Evolutionary conservation across 1,284 basidiomycete species (phyloP).

Genomic region (Ceratobasidium sp.): DNA sequence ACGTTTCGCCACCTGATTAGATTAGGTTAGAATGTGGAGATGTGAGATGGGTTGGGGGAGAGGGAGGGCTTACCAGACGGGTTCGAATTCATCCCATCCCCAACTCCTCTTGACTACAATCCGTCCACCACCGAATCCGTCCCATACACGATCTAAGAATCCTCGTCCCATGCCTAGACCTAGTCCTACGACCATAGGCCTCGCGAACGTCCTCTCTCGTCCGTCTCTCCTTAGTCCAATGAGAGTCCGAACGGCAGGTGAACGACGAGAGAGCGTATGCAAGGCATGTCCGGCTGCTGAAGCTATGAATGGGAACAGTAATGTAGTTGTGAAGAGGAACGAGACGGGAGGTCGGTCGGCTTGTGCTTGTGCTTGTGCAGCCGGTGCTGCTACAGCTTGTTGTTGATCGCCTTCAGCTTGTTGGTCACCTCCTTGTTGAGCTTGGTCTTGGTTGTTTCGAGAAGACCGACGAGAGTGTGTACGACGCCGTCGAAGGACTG

Average conservation of each 20-base stretch:
- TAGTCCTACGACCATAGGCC: conserved; percentile 24
- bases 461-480: conserved; percentile 20
- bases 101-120: conserved; percentile 22
- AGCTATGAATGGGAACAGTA: conserved; percentile 37
- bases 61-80: conserved; percentile 28
- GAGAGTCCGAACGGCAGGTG: conserved; percentile 6
- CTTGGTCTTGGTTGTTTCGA: conserved; percentile 9
- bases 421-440: not conserved
- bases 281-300: conserved; percentile 17
- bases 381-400: not conserved
- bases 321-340: conserved; percentile 37
- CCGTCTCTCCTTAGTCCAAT: conserved; percentile 29
- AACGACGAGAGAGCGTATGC: conserved; percentile 18
- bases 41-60: not conserved
- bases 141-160: conserved; percentile 18
- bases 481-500: conserved; percentile 11
- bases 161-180: conserved; percentile 6
- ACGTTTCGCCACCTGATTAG: conserved; percentile 32
- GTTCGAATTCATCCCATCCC: conserved; percentile 42
- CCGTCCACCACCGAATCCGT: conserved; percentile 19
- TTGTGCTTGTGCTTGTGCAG: not conserved
- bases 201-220: not conserved
- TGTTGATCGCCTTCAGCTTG: not conserved
- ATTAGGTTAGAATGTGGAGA: too few species aligned
- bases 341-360: conserved; percentile 39